phyloP scores from a whole-genome alignment of 208 protist genomes.

The Crithidia bombi region DNA sequence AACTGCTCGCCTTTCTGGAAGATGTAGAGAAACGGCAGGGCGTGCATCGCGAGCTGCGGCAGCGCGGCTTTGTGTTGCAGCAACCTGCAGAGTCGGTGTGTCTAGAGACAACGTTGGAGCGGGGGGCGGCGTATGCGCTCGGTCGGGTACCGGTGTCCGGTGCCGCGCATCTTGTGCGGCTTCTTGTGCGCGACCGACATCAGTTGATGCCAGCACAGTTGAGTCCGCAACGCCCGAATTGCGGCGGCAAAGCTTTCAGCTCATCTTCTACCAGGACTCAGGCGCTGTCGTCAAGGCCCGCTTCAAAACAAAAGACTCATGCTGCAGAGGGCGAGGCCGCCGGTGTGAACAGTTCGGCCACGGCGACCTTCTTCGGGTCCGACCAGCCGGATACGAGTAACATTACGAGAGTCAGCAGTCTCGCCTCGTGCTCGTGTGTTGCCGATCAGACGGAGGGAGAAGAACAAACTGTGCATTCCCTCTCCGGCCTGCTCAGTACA shows the following conservation, averaged over 20 bases:
- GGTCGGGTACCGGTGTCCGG: slow-evolving; percentile 36
- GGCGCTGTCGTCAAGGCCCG: neutral
- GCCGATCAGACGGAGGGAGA: slow-evolving; percentile 3
- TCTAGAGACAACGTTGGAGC: slow-evolving; percentile 46
- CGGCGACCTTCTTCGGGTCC: slow-evolving; percentile 19
- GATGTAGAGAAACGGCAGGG: slow-evolving; percentile 54
- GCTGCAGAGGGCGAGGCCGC: slow-evolving; percentile 4
- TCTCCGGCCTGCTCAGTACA: slow-evolving; percentile 17
- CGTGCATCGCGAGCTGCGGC: slow-evolving; percentile 65
- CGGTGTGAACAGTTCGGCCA: slow-evolving; percentile 12
- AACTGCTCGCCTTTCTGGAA: slow-evolving; percentile 56
- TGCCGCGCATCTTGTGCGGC: slow-evolving; percentile 55
- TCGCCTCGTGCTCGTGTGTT: slow-evolving; percentile 23
- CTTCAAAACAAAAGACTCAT: neutral
- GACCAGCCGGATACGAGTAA: slow-evolving; percentile 18
- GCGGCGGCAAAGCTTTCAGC: neutral
- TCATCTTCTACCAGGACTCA: neutral
- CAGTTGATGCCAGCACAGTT: neutral
- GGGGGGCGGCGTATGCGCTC: slow-evolving; percentile 49
- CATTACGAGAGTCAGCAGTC: slow-evolving; percentile 23
- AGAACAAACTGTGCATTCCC: slow-evolving; percentile 18
- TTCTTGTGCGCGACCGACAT: slow-evolving; percentile 56
- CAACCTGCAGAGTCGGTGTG: slow-evolving; percentile 22
- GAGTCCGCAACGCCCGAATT: neutral
- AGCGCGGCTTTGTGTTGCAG: slow-evolving; percentile 48